These are phyloP conservation scores for Cenchrus fungigraminus DNA, from an alignment of 176 grass and related monocot species.

Conservation along the genomic window DNA sequence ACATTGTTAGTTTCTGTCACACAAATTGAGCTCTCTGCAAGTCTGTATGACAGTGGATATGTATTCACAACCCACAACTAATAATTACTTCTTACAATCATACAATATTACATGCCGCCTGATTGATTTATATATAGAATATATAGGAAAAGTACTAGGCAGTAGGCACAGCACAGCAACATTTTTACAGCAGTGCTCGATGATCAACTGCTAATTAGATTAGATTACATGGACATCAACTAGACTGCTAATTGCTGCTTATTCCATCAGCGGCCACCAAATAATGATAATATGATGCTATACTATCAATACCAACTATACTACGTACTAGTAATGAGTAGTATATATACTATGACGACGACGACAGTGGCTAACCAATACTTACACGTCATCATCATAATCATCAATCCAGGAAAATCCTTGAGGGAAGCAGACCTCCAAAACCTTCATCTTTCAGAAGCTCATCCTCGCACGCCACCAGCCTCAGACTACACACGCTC, in stretches of 20 bases:
- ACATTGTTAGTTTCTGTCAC: too few relatives aligned
- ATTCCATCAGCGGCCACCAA: background rate
- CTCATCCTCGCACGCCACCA: slow-evolving; percentile 60
- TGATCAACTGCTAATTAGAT: background rate
- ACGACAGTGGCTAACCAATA: slow-evolving; percentile 27
- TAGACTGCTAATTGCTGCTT: background rate
- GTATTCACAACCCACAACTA: too few relatives aligned
- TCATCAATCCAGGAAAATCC: slow-evolving; percentile 62
- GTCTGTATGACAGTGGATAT: too few relatives aligned
- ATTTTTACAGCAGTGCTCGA: too few relatives aligned
- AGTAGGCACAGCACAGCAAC: too few relatives aligned
- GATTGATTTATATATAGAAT: too few relatives aligned
- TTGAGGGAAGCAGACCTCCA: slow-evolving; percentile 66
- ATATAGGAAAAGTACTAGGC: too few relatives aligned
- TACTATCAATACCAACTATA: slow-evolving; percentile 23
- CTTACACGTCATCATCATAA: background rate
- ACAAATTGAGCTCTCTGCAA: too few relatives aligned
- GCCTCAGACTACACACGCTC: slow-evolving; percentile 47
- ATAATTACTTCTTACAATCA: too few relatives aligned
- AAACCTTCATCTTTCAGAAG: slow-evolving; percentile 41
- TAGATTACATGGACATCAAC: slow-evolving; percentile 15
- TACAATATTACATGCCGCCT: too few relatives aligned
- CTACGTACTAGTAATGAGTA: background rate
- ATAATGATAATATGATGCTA: slow-evolving; percentile 18
- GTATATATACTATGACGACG: slow-evolving; percentile 32